Conservation (phyloP, 2,329 filamentous ascomycete species). For the Albifimbria verrucaria region DNA sequence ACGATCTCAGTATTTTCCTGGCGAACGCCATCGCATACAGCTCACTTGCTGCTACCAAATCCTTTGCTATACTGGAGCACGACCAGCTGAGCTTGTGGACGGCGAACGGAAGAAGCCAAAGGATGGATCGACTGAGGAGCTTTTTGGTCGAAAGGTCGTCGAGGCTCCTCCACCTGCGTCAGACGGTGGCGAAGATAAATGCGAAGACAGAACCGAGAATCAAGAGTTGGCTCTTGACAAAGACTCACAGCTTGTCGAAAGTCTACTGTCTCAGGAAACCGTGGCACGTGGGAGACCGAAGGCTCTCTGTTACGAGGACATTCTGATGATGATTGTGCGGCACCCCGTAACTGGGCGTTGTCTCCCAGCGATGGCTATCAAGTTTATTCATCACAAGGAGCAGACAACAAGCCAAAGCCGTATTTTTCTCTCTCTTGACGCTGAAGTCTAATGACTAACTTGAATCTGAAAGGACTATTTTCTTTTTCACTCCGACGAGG, state of each 20-base stretch:
- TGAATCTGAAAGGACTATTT: slow-evolving; percentile 20
- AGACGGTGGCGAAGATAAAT: slow-evolving; percentile 10
- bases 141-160: slow-evolving; percentile 22
- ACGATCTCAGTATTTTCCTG: slow-evolving; percentile 20
- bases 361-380: slow-evolving; percentile 24
- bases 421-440: slow-evolving; percentile 10
- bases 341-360: slow-evolving; percentile 17
- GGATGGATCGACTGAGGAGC: slow-evolving; percentile 18
- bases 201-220: too few relatives aligned
- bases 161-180: slow-evolving; percentile 1
- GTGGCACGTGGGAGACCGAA: slow-evolving; percentile 18
- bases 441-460: slow-evolving; percentile 6
- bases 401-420: slow-evolving; percentile 25
- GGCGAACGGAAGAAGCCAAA: slow-evolving; percentile 20
- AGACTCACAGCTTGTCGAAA: slow-evolving; percentile 16
- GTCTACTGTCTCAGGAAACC: slow-evolving; percentile 20
- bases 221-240: slow-evolving; percentile 11
- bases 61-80: slow-evolving; percentile 22
- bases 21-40: slow-evolving; percentile 18
- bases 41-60: slow-evolving; percentile 22
- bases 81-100: slow-evolving; percentile 25
- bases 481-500: slow-evolving; percentile 22
- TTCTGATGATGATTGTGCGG: slow-evolving; percentile 23
- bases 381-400: slow-evolving; percentile 26
- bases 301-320: slow-evolving; percentile 27